phyloP scores from a whole-genome alignment of 169 alveolate genomes.

The Eimeria falciformis region DNA sequence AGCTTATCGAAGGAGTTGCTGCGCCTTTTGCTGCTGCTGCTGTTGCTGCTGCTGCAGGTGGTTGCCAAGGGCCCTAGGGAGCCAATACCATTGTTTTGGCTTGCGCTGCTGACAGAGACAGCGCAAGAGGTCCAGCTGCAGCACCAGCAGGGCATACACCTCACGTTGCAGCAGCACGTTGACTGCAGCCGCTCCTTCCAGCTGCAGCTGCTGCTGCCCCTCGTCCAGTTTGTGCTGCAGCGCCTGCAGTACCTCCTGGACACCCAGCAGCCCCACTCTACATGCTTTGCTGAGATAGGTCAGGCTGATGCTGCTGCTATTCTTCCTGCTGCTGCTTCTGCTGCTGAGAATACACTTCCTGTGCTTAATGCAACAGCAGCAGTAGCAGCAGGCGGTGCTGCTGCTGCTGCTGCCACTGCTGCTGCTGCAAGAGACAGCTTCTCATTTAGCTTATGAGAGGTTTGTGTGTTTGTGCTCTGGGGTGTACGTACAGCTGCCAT shows the following conservation, averaged over 20 bases:
- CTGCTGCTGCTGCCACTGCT: conserved; percentile 85
- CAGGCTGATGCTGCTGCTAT: background rate
- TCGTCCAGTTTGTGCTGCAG: conserved; percentile 56
- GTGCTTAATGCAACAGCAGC: conserved; percentile 12
- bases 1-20: background rate
- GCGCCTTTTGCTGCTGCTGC: conserved; percentile 41
- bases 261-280: background rate
- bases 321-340: background rate
- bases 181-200: conserved; percentile 34
- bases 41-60: conserved; percentile 60
- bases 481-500: conserved; percentile 97
- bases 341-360: background rate
- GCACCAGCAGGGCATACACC: conserved; percentile 51
- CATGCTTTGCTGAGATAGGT: conserved; percentile 11
- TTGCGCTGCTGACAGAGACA: conserved; percentile 30
- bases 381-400: conserved; percentile 74
- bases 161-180: conserved; percentile 39
- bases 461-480: too few species aligned
- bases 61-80: conserved; percentile 16
- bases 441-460: conserved; percentile 90
- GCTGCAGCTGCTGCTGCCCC: conserved; percentile 51
- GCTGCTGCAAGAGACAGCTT: conserved; percentile 97
- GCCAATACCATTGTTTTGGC: conserved; percentile 27
- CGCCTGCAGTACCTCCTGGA: conserved; percentile 43
- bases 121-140: conserved; percentile 65